Conservation (phyloP, 495 filamentous ascomycete genomes). For the Aspergillus hancockii region DNA sequence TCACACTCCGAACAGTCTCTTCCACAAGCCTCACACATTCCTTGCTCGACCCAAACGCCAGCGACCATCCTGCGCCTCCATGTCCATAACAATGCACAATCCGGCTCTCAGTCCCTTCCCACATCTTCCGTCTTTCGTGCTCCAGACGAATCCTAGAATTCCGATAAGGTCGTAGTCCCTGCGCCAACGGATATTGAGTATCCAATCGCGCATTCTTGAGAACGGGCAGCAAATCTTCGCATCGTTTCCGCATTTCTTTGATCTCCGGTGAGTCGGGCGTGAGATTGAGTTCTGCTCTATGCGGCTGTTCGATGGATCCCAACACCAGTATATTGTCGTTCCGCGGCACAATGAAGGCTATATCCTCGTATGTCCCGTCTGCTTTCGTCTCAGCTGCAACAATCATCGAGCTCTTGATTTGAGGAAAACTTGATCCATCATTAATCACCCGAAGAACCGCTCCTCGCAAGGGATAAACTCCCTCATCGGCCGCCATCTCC, state of each 20-base stretch:
- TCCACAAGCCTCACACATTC: not conserved
- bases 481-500: slow-evolving; percentile 37
- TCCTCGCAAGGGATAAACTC: slow-evolving; percentile 46
- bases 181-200: slow-evolving; percentile 45
- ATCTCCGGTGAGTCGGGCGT: slow-evolving; percentile 43
- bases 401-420: slow-evolving; percentile 42
- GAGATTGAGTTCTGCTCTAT: slow-evolving; percentile 37
- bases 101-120: slow-evolving; percentile 26
- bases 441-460: slow-evolving; percentile 52
- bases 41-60: slow-evolving; percentile 37
- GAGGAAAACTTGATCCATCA: slow-evolving; percentile 49
- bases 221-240: slow-evolving; percentile 44
- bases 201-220: slow-evolving; percentile 46
- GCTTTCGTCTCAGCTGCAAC: slow-evolving; percentile 39
- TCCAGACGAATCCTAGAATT: slow-evolving; percentile 45
- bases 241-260: slow-evolving; percentile 44
- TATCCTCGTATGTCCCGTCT: slow-evolving; percentile 33
- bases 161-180: slow-evolving; percentile 46
- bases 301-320: slow-evolving; percentile 43
- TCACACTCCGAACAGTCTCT: too few relatives aligned
- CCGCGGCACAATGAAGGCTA: slow-evolving; percentile 53
- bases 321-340: slow-evolving; percentile 52
- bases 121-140: slow-evolving; percentile 33
- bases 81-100: slow-evolving; percentile 54
- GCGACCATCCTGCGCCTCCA: slow-evolving; percentile 48